Percentiles rank a stretch among this genome's conserved stretches.
These are phyloP conservation scores for Ziziphus jujuba DNA, from an alignment of 306 rosid genomes.

Conservation along the genomic window DNA sequence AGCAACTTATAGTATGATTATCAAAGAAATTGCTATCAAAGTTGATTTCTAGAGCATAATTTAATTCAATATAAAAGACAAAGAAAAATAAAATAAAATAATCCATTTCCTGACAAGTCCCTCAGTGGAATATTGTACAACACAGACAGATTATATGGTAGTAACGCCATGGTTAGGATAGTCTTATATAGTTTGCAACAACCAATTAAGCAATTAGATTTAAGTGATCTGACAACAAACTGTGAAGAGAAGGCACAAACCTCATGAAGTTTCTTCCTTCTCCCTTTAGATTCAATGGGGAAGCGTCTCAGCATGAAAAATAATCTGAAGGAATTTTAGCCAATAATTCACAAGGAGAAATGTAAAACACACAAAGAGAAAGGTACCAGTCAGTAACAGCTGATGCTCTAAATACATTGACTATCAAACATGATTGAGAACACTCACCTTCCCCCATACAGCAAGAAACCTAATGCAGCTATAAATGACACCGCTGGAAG, in stretches of 20 bases:
- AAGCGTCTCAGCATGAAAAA: slow-evolving; percentile 97
- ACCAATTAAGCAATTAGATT: background rate
- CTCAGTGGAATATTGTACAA: too few relatives aligned
- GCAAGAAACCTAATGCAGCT: slow-evolving; percentile 90
- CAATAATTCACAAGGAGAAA: slow-evolving; percentile 6
- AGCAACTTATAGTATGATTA: too few relatives aligned
- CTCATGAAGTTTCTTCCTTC: slow-evolving; percentile 97
- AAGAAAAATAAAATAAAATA: too few relatives aligned
- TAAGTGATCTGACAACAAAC: slow-evolving; percentile 18
- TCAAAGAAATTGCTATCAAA: too few relatives aligned
- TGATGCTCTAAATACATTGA: slow-evolving; percentile 22
- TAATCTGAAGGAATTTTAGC: slow-evolving; percentile 46
- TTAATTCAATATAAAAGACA: too few relatives aligned
- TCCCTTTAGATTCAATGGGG: slow-evolving; percentile 98
- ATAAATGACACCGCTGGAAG: slow-evolving; percentile 75
- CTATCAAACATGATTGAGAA: slow-evolving; percentile 24
- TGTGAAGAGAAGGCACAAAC: slow-evolving; percentile 44
- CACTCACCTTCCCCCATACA: slow-evolving; percentile 94
- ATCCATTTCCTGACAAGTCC: too few relatives aligned
- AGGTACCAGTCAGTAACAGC: slow-evolving; percentile 10
- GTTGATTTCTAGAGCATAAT: too few relatives aligned
- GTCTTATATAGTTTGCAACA: background rate
- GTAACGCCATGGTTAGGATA: too few relatives aligned
- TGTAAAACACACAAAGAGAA: slow-evolving; percentile 16
- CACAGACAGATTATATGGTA: too few relatives aligned